Base-by-base conservation (phyloP, 768 basidiomycete species). In the Podaxis pistillaris region DNA sequence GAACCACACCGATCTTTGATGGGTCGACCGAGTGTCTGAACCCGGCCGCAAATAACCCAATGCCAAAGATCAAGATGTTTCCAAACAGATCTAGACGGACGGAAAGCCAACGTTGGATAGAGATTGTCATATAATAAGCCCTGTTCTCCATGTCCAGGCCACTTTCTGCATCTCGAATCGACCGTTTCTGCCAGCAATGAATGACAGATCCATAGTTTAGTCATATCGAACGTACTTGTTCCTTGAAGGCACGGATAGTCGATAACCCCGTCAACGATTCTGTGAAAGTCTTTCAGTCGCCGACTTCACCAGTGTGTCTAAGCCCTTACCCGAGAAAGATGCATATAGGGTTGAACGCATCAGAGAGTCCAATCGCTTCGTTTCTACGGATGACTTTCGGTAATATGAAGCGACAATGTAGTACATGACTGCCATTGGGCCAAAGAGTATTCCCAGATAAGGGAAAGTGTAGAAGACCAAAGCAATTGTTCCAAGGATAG, bases 401-500 rank as follows among this genome's bases (percentile, higher is more conserved):
- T 89, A 88, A 67, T 82, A 89, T 15, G 81, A 66, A 11, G 81
- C 82, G 8, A 78, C 81, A 47, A 78, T 65, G 69, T 81, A 84
- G 69, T 88, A 88, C 11, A 87, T 67, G 13, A 84, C 63, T 2
- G 68, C 63, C 70, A 88, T 72, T 2, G 86, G 86, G 0, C 76
- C 75, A 66, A 88, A 88, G 36, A 87, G 76, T 44, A 87, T 84
- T 26, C 88, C 89, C 7, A 90, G 83, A 26, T 79, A 81, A 0
- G 89, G 88, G 71, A 87, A 87, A 3, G 82, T 83, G 68, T 89
- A 88, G 70, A 88, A 87, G 0, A 89, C 86, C 7, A 88, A 72
- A 1, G 73, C 86, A 19, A 83, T 74, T 0, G 83, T 84, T 17
- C 86, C 87, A 26, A 86, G 60, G 40, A 88, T 80, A 0, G 78